Percentiles rank a stretch among this genome's conserved stretches.
phyloP scores from a whole-genome alignment of 2,329 filamentous ascomycete species.

The Arthrobotrys sphaeroides region DNA sequence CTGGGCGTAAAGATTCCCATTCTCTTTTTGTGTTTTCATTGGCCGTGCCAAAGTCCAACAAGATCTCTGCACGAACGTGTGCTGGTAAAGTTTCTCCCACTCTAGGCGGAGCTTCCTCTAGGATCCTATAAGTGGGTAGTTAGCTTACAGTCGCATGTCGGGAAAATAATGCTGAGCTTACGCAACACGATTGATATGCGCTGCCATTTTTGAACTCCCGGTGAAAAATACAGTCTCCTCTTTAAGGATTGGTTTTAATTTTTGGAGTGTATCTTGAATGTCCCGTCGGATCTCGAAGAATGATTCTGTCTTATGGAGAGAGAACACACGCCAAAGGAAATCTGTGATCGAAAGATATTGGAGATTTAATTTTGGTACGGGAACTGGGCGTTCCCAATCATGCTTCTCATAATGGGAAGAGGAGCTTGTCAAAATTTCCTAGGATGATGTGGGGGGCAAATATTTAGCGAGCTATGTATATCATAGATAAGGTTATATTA shows the following conservation, averaged over 20 bases:
- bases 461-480: background rate
- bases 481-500: background rate
- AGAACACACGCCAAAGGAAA: conserved; percentile 93
- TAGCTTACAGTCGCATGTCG: background rate
- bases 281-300: conserved; percentile 95
- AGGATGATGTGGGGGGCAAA: background rate
- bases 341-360: conserved; percentile 95
- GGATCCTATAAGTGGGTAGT: conserved; percentile 66
- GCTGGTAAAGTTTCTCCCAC: conserved; percentile 87
- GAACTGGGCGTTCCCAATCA: conserved; percentile 84
- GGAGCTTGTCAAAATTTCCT: conserved; percentile 75
- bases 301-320: conserved; percentile 86
- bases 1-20: conserved; percentile 86
- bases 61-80: conserved; percentile 83
- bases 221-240: conserved; percentile 75
- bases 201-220: conserved; percentile 89
- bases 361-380: conserved; percentile 91
- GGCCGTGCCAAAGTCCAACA: conserved; percentile 82
- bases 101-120: conserved; percentile 82
- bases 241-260: conserved; percentile 76
- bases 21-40: conserved; percentile 79
- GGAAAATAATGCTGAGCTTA: conserved; percentile 58
- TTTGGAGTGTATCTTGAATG: conserved; percentile 81
- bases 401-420: conserved; percentile 84
- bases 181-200: conserved; percentile 84